These are phyloP conservation scores for Dryas octopetala DNA, from an alignment of 306 rosid genomes.

Conservation along the genomic window DNA sequence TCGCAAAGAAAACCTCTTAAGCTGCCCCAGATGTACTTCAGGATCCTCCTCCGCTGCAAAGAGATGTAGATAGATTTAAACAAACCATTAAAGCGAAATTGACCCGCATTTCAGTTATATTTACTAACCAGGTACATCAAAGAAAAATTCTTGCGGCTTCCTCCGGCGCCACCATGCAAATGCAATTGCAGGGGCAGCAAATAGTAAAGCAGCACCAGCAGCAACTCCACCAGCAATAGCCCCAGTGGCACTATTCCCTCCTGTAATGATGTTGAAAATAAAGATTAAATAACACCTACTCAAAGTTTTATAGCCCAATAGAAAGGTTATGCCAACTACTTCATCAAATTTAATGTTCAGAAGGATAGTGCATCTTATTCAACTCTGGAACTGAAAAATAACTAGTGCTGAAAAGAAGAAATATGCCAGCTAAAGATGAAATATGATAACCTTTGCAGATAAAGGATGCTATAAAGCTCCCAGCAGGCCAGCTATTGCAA, in stretches of 20 bases:
- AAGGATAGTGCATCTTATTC: conserved; percentile 7
- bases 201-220: conserved; percentile 95
- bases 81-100: conserved; percentile 21
- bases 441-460: neutral
- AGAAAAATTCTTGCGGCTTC: conserved; percentile 96
- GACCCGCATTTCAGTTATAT: conserved; percentile 6
- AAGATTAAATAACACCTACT: conserved; percentile 6
- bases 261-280: conserved; percentile 44
- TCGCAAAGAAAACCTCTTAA: conserved; percentile 89
- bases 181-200: conserved; percentile 98
- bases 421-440: conserved; percentile 6
- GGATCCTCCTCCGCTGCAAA: conserved; percentile 99
- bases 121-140: conserved; percentile 90
- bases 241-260: conserved; percentile 85
- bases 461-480: conserved; percentile 14
- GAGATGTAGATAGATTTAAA: conserved; percentile 18
- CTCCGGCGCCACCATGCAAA: conserved; percentile 99
- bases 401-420: conserved; percentile 1
- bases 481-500: neutral
- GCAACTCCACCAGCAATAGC: conserved; percentile 99
- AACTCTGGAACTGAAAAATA: neutral
- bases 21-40: conserved; percentile 98
- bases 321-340: conserved; percentile 6
- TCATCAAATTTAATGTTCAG: conserved; percentile 1
- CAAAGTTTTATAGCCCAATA: neutral